A percentile compares a stretch with the other conserved stretches of the same genome.
Evolutionary conservation across 257 asterid species (phyloP).

Genomic region (Fraxinus cuspidata): DNA sequence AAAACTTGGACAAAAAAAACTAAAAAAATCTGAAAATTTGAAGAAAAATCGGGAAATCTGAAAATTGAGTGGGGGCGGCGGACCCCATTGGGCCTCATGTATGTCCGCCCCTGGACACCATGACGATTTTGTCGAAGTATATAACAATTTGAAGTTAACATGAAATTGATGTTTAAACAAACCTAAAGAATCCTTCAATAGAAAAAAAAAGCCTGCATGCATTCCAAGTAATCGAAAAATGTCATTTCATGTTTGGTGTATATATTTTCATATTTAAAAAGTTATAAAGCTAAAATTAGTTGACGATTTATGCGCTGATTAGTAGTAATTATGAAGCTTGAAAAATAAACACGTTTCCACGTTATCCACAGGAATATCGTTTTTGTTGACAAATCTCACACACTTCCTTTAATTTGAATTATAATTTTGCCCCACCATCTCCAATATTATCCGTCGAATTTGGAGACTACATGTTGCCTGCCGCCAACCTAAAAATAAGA

Average conservation of each 20-base stretch:
- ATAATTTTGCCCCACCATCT: no score
- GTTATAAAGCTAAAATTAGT: not conserved
- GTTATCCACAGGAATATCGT: not conserved
- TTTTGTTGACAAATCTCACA: conserved; percentile 10
- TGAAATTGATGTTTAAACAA: conserved; percentile 33
- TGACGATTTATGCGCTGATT: not conserved
- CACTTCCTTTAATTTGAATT: conserved; percentile 11
- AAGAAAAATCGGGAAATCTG: no score
- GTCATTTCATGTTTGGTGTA: conserved; percentile 25
- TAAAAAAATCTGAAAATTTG: no score
- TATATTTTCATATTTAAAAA: not conserved
- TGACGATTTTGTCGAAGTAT: not conserved
- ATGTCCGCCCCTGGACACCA: no score
- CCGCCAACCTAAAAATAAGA: no score
- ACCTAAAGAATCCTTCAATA: conserved; percentile 5
- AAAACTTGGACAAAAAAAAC: no score
- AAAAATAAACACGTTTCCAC: conserved; percentile 11
- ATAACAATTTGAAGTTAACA: conserved; percentile 6
- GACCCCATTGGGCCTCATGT: no score
- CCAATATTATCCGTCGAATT: no score
- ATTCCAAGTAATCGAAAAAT: not conserved
- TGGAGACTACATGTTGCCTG: no score
- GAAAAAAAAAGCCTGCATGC: not conserved
- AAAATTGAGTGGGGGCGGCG: no score
- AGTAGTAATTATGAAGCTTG: not conserved